Conservation (phyloP, 2,329 filamentous ascomycete species). For the Sclerotinia subarctica region DNA sequence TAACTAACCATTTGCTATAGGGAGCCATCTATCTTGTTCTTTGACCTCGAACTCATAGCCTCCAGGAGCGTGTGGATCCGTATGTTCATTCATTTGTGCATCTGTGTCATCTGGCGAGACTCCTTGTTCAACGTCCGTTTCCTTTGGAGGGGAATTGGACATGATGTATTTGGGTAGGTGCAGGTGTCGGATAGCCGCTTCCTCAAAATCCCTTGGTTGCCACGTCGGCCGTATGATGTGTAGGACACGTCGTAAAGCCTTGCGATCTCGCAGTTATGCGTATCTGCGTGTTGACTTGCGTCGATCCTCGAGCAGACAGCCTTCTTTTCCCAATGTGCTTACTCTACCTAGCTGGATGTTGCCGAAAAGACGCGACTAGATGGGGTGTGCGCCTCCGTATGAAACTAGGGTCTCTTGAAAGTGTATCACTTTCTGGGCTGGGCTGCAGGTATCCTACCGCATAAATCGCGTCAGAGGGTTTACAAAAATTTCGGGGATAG, state of each 20-base stretch:
- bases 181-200: constrained; percentile 40
- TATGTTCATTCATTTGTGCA: constrained; percentile 78
- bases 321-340: constrained; percentile 29
- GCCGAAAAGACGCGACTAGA: constrained; percentile 30
- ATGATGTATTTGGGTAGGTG: constrained; percentile 72
- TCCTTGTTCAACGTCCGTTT: constrained; percentile 82
- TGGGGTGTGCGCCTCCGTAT: constrained; percentile 27
- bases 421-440: constrained; percentile 20
- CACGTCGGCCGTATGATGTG: constrained; percentile 35
- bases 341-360: constrained; percentile 31
- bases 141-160: constrained; percentile 94
- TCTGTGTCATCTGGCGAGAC: constrained; percentile 87
- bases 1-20: constrained; percentile 99
- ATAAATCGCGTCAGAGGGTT: constrained; percentile 23
- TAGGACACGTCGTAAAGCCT: constrained; percentile 28
- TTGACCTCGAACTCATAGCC: constrained; percentile 97
- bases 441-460: constrained; percentile 23
- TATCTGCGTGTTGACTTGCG: constrained; percentile 27
- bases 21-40: constrained; percentile 98
- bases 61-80: constrained; percentile 42
- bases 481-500: constrained; percentile 15
- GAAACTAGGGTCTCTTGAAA: constrained; percentile 25
- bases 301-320: constrained; percentile 33
- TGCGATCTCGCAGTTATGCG: constrained; percentile 29
- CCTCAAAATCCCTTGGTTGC: constrained; percentile 37